Conservation (phyloP, 331 rosid species). For the Malus hybrid region DNA sequence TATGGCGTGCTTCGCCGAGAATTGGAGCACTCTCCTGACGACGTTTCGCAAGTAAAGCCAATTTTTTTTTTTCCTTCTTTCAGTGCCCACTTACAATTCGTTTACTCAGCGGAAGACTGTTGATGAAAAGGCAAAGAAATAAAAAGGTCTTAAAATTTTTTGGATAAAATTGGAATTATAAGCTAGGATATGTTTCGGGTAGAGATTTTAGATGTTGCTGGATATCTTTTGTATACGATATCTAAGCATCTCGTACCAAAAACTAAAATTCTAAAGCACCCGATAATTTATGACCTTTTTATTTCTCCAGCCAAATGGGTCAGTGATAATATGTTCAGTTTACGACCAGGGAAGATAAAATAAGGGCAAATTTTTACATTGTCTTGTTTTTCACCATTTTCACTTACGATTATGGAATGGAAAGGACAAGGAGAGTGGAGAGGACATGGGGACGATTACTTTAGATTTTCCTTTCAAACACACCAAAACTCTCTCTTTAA, state of each 20-base stretch:
- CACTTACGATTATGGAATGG: not conserved
- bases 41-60: constrained; percentile 9
- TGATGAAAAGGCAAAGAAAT: not conserved
- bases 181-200: not conserved
- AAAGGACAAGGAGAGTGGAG: not conserved
- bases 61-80: not conserved
- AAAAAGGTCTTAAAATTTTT: not conserved
- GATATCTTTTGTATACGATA: not conserved
- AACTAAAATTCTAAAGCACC: not conserved
- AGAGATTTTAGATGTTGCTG: not conserved
- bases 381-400: not conserved
- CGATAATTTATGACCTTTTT: not conserved
- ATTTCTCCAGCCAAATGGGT: too few relatives aligned
- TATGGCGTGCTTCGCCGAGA: constrained; percentile 76
- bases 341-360: not conserved
- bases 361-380: not conserved
- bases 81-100: not conserved
- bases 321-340: not conserved
- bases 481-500: not conserved
- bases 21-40: constrained; percentile 61
- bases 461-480: not conserved
- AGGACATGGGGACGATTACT: not conserved
- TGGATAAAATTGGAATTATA: not conserved
- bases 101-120: not conserved
- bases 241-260: not conserved